A percentile compares a stretch with the other conserved stretches of the same genome.
phyloP scores from a whole-genome alignment of 2,329 filamentous ascomycete species.

The Phaeosphaeriaceae sp. region DNA sequence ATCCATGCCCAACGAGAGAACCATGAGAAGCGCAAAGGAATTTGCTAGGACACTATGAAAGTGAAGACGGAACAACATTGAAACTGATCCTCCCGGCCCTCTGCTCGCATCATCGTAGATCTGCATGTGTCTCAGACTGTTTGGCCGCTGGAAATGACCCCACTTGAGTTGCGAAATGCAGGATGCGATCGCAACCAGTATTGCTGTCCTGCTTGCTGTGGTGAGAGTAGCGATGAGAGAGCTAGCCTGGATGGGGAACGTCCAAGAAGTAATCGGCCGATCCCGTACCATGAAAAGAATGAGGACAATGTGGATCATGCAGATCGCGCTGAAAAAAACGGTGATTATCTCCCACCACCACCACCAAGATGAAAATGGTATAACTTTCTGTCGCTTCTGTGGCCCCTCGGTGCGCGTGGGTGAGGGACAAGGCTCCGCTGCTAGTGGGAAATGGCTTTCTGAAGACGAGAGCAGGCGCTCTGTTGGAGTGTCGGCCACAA shows the following conservation, averaged over 20 bases:
- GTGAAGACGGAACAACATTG: no score
- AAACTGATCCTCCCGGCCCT: slow-evolving; percentile 25
- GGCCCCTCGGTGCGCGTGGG: no score
- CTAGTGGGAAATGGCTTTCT: no score
- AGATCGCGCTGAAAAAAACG: slow-evolving; percentile 5
- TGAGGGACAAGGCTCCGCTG: no score
- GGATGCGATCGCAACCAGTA: slow-evolving; percentile 35
- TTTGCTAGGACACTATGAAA: no score
- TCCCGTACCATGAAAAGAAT: slow-evolving; percentile 3
- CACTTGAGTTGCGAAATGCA: slow-evolving; percentile 42
- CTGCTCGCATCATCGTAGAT: slow-evolving; percentile 36
- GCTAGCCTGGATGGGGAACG: slow-evolving; percentile 6
- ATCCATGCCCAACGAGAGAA: no score
- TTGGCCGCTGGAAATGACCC: slow-evolving; percentile 21
- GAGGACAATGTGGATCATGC: slow-evolving; percentile 4
- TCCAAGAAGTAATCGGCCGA: slow-evolving; percentile 8
- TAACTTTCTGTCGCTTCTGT: no score
- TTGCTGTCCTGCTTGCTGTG: slow-evolving; percentile 27
- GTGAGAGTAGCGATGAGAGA: slow-evolving; percentile 14
- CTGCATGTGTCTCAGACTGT: slow-evolving; percentile 28
- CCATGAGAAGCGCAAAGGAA: no score
- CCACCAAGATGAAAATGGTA: no score
- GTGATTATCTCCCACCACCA: slow-evolving; percentile 17
- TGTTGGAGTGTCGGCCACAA: no score
- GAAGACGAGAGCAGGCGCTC: no score